Evolutionary conservation across 1,284 basidiomycete genomes (phyloP), one percentile per base, ranked within the genome.

Genomic region (Tilletia horrida): DNA sequence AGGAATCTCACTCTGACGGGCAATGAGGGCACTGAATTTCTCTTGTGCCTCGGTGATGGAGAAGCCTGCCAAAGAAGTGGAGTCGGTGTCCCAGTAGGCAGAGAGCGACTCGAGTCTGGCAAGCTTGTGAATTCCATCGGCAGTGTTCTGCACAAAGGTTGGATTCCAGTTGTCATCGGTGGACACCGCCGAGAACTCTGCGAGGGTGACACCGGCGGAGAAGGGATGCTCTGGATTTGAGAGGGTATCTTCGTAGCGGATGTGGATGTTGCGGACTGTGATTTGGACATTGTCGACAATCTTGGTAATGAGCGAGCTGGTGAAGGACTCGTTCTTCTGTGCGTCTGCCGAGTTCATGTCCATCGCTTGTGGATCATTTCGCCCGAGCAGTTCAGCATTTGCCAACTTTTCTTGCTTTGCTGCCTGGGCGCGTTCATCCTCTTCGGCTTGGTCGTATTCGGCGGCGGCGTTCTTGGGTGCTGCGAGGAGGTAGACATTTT

Each of bases 211-310:
- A 70, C 97, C 96, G 40, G 89, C 90, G 2, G 95, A 90, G 81
- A 99, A 98, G 8, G 95, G 95, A 82, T 97, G 95, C 88, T 91
- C 92, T 27, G 94, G 94, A 44, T 93, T 92, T 72, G 92, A 97
- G 71, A 95, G 83, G 64, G 88, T 90, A 83, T 99, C 96, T 83
- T 99, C 96, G 78, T 98, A 99, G 62, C 96, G 90, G 64, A 98
- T 85, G 66, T 78, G 80, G 48, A 81, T 81, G 62, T 81, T 81
- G 62, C 77, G 74, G 69, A 99, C 88, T 18, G 92, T 94, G 45
- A 98, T 88, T 84, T 99, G 96, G 18, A 98, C 83, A 80, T 99
- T 99, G 83, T 98, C 96, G 74, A 98, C 88, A 70, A 99, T 89
- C 82, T 96, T 95, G 62, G 91, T 88, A 63, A 91, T 88, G 69